Base-by-base conservation (phyloP, 106 monocot genomes). In the Chionographis japonica region DNA sequence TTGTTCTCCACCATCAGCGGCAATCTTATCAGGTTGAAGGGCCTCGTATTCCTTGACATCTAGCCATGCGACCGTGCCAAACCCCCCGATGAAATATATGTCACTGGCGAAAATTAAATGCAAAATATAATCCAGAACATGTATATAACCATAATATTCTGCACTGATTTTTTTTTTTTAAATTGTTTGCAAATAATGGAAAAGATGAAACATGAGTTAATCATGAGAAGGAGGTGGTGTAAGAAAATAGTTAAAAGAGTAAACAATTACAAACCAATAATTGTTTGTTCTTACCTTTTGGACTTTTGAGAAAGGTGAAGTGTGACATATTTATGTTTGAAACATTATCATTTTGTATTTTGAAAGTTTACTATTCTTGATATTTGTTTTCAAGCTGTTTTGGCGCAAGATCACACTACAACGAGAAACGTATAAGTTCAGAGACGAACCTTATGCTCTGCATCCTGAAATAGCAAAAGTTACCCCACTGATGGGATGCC, bases 21-120 rank as follows among this genome's bases (percentile, higher is more conserved):
- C 88, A 70, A 94, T 94, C 80, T 88, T 90, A 54, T 94, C 94
- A 66, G 94, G 90, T 76, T 81, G 71, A 69, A 81, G 56, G 43
- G 67, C 63, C 68, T 94, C 94, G 41, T 88, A 94, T 60, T 88
- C 90, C 40, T 85, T 78, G 40, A 91, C 94, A 81, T 94, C 90
- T 66, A 94, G 57, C 94, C 90, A 94, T 56, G 83, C 81, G 46
- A 94, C 90, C 49, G 94, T 94, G 12, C 94, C 94, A 69, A 94
- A 94, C 17, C 94, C 94, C 59, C 94, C 94, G 63, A 94, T 90
- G 60, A 94, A 94, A 73, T 94, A 94, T 71, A 94, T 77, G 70
- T 90, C 94, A 69, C 94, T 94, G 72, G 51, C 50, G 46, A 65
- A 40, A 9, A 72, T 14, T 4, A 66, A 10, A 66, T 56, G n/a